Conservation (phyloP, 768 basidiomycete genomes). For the Chiua virens region DNA sequence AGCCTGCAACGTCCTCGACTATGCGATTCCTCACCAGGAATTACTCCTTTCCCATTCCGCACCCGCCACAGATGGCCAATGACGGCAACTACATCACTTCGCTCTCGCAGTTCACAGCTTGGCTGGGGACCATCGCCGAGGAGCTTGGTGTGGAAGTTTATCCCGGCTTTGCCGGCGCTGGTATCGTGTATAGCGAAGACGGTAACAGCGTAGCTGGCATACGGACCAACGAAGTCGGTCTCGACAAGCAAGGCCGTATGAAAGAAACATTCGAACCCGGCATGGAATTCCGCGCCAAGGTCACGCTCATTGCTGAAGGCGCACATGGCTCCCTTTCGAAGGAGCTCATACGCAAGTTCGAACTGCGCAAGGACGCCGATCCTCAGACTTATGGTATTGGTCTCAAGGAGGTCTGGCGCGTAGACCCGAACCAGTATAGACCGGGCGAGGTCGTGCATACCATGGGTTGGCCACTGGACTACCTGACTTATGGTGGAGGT, state of each 20-base stretch:
- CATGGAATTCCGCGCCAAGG: conserved; percentile 91
- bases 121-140: conserved; percentile 87
- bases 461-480: conserved; percentile 89
- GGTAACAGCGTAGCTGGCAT: conserved; percentile 54
- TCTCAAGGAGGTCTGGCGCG: conserved; percentile 96
- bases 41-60: conserved; percentile 77
- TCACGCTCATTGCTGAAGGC: conserved; percentile 92
- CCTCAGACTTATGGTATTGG: conserved; percentile 97
- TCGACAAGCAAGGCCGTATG: conserved; percentile 70
- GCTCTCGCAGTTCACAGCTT: conserved; percentile 83
- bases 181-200: conserved; percentile 68
- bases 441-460: conserved; percentile 87
- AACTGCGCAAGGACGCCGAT: conserved; percentile 63
- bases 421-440: conserved; percentile 59
- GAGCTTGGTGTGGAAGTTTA: conserved; percentile 91
- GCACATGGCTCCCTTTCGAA: conserved; percentile 92
- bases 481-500: conserved; percentile 78
- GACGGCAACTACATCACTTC: conserved; percentile 92
- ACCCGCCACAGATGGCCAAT: conserved; percentile 97
- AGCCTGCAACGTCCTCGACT: conserved; percentile 69
- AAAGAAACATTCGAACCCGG: conserved; percentile 94
- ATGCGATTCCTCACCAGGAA: conserved; percentile 86
- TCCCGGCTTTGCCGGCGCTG: conserved; percentile 93
- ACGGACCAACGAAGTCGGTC: conserved; percentile 90
- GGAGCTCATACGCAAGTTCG: conserved; percentile 69